phyloP scores from a whole-genome alignment of 75 land plant genomes.

The Sequoiadendron giganteum region DNA sequence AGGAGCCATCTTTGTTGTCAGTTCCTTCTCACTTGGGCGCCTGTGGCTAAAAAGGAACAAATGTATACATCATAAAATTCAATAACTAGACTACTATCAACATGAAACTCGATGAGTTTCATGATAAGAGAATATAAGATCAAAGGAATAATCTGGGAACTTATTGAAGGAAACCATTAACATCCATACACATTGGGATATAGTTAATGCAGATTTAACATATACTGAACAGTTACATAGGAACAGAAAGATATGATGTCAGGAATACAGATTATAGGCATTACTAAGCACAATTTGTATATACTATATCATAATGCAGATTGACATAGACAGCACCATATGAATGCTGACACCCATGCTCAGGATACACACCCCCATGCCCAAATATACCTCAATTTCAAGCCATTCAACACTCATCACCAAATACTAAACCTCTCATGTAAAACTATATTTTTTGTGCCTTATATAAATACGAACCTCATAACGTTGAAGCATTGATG shows the following conservation, averaged over 20 bases:
- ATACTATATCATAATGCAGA: not conserved
- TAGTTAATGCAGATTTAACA: not conserved
- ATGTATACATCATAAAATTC: not conserved
- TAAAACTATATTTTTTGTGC: not conserved
- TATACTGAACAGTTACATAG: not conserved
- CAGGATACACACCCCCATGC: not conserved
- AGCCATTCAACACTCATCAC: not conserved
- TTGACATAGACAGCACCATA: not conserved
- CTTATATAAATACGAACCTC: conserved; percentile 36
- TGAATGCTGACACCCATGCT: not conserved
- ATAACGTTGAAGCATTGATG: conserved; percentile 43
- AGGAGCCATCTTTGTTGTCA: not conserved
- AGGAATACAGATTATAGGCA: not conserved
- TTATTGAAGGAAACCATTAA: not conserved
- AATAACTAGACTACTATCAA: not conserved
- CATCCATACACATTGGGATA: not conserved
- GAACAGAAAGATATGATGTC: not conserved
- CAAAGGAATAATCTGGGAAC: not conserved
- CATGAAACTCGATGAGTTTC: not conserved
- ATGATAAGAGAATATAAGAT: not conserved
- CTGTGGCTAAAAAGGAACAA: not conserved
- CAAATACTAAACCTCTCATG: not conserved
- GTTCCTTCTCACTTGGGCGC: not conserved
- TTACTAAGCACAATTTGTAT: not conserved
- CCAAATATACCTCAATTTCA: not conserved